These are phyloP conservation scores for Curvularia spicifera DNA, from an alignment of 2,329 filamentous ascomycete species.

Conservation along the genomic window DNA sequence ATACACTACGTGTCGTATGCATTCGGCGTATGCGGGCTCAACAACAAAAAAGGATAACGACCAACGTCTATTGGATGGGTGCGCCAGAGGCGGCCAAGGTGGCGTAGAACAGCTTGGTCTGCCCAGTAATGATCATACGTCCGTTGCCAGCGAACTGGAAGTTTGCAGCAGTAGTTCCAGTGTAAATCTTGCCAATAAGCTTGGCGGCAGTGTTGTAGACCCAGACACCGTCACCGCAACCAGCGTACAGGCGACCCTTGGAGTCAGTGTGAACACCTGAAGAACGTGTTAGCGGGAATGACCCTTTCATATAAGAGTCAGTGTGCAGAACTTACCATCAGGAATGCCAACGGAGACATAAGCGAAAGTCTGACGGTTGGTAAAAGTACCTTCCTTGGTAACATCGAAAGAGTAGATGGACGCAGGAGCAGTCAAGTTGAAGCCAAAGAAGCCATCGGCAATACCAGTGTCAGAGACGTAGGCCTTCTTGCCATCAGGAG, in stretches of 20 bases:
- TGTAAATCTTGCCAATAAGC: slow-evolving; percentile 51
- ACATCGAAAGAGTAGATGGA: slow-evolving; percentile 35
- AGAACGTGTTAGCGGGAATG: slow-evolving; percentile 7
- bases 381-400: slow-evolving; percentile 26
- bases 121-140: slow-evolving; percentile 33
- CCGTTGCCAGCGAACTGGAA: slow-evolving; percentile 35
- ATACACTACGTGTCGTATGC: neutral
- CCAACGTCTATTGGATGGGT: slow-evolving; percentile 3
- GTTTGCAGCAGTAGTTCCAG: slow-evolving; percentile 30
- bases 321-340: slow-evolving; percentile 21
- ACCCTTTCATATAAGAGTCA: neutral
- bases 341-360: slow-evolving; percentile 27
- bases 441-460: slow-evolving; percentile 30
- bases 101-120: slow-evolving; percentile 35
- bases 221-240: slow-evolving; percentile 59
- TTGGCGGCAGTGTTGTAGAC: slow-evolving; percentile 56
- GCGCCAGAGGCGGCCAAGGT: slow-evolving; percentile 29
- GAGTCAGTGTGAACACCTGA: slow-evolving; percentile 32
- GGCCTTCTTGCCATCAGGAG: slow-evolving; percentile 50
- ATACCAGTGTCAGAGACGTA: slow-evolving; percentile 53
- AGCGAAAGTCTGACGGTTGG: slow-evolving; percentile 34
- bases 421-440: slow-evolving; percentile 29
- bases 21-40: neutral
- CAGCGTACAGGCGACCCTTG: slow-evolving; percentile 62
- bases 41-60: neutral